Percentiles rank a stretch among this genome's conserved stretches.
Evolutionary conservation across 2,329 filamentous ascomycete genomes (phyloP).

Genomic region (Fusarium tuaranense): DNA sequence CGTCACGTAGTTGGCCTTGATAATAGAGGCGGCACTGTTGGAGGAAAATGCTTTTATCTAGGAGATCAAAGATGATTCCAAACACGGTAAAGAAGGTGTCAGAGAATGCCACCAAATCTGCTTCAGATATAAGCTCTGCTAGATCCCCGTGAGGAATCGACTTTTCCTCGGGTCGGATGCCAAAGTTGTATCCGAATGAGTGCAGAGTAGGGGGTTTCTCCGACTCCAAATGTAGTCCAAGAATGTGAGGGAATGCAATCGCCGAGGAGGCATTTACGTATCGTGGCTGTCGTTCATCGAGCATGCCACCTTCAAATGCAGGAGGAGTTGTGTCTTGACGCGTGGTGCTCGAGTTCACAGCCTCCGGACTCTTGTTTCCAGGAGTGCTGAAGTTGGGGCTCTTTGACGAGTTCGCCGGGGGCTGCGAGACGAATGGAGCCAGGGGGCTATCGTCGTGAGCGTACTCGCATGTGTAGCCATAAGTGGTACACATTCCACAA

Average conservation of each 20-base stretch:
- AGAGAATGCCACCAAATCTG: slow-evolving; percentile 32
- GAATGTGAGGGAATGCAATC: slow-evolving; percentile 39
- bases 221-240: slow-evolving; percentile 30
- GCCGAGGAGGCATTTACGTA: slow-evolving; percentile 34
- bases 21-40: slow-evolving; percentile 36
- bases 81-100: slow-evolving; percentile 31
- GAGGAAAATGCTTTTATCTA: slow-evolving; percentile 23
- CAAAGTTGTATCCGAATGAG: slow-evolving; percentile 40
- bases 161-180: slow-evolving; percentile 37
- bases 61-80: slow-evolving; percentile 28
- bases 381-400: not conserved
- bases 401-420: not conserved
- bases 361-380: not conserved
- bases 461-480: slow-evolving; percentile 39
- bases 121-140: slow-evolving; percentile 30
- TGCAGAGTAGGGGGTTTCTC: slow-evolving; percentile 30
- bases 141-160: slow-evolving; percentile 18
- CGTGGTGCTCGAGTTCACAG: not conserved
- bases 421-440: slow-evolving; percentile 5
- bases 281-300: slow-evolving; percentile 33
- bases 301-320: slow-evolving; percentile 24
- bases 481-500: slow-evolving; percentile 37
- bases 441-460: slow-evolving; percentile 11
- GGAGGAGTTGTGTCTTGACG: not conserved
- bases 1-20: slow-evolving; percentile 14